Percentiles rank a stretch among this genome's conserved stretches.
Conservation (phyloP, 129 eudicot genomes). For the Mikania micrantha region DNA sequence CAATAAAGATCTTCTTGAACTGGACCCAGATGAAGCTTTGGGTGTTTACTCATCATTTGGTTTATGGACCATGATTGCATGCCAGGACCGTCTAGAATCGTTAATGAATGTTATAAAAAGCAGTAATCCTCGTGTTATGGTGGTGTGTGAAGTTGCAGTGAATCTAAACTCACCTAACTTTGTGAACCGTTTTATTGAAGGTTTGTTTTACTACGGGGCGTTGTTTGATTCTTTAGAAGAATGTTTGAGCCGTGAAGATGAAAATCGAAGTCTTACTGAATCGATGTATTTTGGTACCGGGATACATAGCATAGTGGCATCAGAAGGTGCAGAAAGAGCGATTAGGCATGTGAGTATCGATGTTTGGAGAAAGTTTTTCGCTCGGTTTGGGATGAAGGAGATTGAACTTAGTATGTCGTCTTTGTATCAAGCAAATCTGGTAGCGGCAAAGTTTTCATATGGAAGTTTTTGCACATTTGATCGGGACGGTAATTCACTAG, state of each 20-base stretch:
- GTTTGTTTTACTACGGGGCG: conserved; percentile 42
- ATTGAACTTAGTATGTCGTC: conserved; percentile 35
- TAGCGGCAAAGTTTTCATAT: conserved; percentile 22
- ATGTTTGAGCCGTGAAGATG: conserved; percentile 28
- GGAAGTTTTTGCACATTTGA: conserved; percentile 43
- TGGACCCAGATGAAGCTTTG: conserved; percentile 29
- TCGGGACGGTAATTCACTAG: conserved; percentile 31
- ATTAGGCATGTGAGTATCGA: conserved; percentile 34
- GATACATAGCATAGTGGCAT: conserved; percentile 30
- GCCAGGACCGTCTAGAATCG: conserved; percentile 30
- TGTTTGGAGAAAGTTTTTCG: conserved; percentile 60
- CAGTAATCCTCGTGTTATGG: conserved; percentile 42
- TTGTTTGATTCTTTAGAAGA: conserved; percentile 41
- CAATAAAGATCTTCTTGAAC: conserved; percentile 22
- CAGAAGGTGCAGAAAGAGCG: conserved; percentile 51
- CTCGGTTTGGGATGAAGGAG: conserved; percentile 40
- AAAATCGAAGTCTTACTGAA: conserved; percentile 22
- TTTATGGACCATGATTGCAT: conserved; percentile 29
- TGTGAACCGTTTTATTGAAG: conserved; percentile 52
- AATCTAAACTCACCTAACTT: conserved; percentile 52
- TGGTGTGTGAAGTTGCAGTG: conserved; percentile 37
- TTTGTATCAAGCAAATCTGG: conserved; percentile 36
- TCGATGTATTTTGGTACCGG: conserved; percentile 11
- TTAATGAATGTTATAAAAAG: conserved; percentile 38
- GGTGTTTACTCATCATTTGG: conserved; percentile 23